Conservation (phyloP, 352 stramenopile genomes). For the Phytopythium kandeliae region DNA sequence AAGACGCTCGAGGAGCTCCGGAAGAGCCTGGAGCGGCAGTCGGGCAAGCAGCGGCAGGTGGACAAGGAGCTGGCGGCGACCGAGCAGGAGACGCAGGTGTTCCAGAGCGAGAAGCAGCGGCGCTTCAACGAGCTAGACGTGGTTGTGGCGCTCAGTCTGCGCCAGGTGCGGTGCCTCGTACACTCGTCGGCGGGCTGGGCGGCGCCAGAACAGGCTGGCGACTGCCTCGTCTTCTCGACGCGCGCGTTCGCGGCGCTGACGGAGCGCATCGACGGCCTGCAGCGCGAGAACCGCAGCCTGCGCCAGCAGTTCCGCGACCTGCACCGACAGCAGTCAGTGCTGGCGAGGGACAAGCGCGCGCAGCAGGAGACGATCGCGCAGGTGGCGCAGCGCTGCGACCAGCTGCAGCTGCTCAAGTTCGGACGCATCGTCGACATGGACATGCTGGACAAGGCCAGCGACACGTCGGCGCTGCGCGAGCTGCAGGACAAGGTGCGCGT, state of each 20-base stretch:
- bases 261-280: constrained; percentile 73
- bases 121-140: constrained; percentile 88
- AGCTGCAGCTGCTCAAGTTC: constrained; percentile 83
- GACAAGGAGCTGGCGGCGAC: constrained; percentile 90
- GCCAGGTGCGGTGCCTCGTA: constrained; percentile 70
- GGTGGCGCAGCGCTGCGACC: constrained; percentile 61
- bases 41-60: constrained; percentile 82
- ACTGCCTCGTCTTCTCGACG: constrained; percentile 71
- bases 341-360: constrained; percentile 74
- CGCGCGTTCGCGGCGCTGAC: constrained; percentile 50
- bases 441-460: constrained; percentile 83
- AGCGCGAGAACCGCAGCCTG: constrained; percentile 79
- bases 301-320: constrained; percentile 87
- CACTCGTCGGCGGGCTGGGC: constrained; percentile 21
- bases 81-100: constrained; percentile 85
- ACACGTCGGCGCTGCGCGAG: constrained; percentile 62
- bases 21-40: constrained; percentile 79
- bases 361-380: constrained; percentile 63
- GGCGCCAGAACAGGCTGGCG: constrained; percentile 41
- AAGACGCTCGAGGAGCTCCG: constrained; percentile 88
- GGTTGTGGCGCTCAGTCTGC: constrained; percentile 66
- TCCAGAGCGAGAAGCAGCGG: constrained; percentile 93
- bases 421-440: constrained; percentile 81
- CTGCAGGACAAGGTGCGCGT: constrained; percentile 64
- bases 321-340: constrained; percentile 80